Conservation (phyloP, 73 alveolate species). For the Paramecium caudatum region DNA sequence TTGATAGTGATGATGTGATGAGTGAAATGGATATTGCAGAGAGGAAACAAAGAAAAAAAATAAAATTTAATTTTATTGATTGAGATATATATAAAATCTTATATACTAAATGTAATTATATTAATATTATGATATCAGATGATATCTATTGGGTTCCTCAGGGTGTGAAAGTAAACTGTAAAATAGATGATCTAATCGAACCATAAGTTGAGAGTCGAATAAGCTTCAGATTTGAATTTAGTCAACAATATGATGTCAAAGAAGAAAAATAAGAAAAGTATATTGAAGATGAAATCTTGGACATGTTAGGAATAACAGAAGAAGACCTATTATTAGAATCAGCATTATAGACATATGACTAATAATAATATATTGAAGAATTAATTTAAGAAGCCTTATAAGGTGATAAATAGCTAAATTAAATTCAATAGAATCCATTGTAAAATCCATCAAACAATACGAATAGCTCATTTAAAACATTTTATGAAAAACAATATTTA, state of each 20-base stretch:
- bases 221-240: background rate
- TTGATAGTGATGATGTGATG: conserved; percentile 60
- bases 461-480: conserved; percentile 58
- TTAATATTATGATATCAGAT: conserved; percentile 56
- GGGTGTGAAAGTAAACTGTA: background rate
- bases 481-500: conserved; percentile 39
- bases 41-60: background rate
- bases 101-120: background rate
- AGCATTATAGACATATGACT: conserved; percentile 41
- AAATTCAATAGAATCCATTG: background rate
- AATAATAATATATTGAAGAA: conserved; percentile 53
- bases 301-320: conserved; percentile 45
- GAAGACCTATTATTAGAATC: conserved; percentile 63
- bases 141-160: conserved; percentile 59
- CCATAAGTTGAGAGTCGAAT: background rate
- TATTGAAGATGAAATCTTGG: conserved; percentile 68
- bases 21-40: background rate
- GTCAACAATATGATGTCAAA: background rate
- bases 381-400: conserved; percentile 52
- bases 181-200: conserved; percentile 20
- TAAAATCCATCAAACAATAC: background rate
- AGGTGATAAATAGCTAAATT: background rate
- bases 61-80: background rate
- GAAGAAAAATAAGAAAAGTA: conserved; percentile 17
- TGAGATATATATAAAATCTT: background rate